Percentiles rank a stretch among this genome's conserved stretches.
phyloP scores from a whole-genome alignment of 495 filamentous ascomycete species.

The Umbilicaria muhlenbergii region DNA sequence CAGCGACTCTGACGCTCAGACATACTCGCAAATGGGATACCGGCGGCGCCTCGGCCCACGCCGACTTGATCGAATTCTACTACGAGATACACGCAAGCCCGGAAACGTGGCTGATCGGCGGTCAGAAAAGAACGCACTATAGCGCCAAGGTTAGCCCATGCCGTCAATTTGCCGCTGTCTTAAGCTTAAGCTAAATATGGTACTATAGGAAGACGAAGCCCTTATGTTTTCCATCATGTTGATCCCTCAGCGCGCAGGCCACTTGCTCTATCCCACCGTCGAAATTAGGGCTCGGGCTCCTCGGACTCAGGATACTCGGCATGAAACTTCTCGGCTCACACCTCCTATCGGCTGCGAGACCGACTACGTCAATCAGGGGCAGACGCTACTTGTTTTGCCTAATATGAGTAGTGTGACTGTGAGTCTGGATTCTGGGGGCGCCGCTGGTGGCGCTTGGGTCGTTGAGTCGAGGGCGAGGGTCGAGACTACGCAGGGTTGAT shows the following conservation, averaged over 20 bases:
- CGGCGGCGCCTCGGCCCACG: conserved; percentile 14
- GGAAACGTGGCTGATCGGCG: conserved; percentile 75
- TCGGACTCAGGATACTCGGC: conserved; percentile 5
- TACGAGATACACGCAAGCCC: conserved; percentile 66
- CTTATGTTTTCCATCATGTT: conserved; percentile 46
- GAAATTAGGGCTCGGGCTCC: conserved; percentile 51
- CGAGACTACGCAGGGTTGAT: conserved; percentile 1
- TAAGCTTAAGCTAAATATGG: not conserved
- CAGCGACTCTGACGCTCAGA: conserved; percentile 52
- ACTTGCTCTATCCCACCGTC: conserved; percentile 56
- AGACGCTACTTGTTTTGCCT: conserved; percentile 61
- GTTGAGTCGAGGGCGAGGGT: conserved; percentile 35
- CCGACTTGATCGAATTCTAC: conserved; percentile 53
- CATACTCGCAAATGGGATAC: conserved; percentile 71
- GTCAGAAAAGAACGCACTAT: conserved; percentile 64
- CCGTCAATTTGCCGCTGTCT: conserved; percentile 17
- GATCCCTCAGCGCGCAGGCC: conserved; percentile 63
- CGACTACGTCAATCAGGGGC: conserved; percentile 59
- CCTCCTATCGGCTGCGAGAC: conserved; percentile 48
- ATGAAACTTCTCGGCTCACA: not conserved
- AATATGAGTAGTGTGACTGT: conserved; percentile 63
- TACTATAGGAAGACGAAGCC: conserved; percentile 26
- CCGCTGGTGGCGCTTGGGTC: conserved; percentile 46
- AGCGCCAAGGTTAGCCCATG: conserved; percentile 23
- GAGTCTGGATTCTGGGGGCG: conserved; percentile 50